Percentiles rank a stretch among this genome's conserved stretches.
phyloP scores from a whole-genome alignment of 768 basidiomycete genomes.

The Leccinum pellstonianum region DNA sequence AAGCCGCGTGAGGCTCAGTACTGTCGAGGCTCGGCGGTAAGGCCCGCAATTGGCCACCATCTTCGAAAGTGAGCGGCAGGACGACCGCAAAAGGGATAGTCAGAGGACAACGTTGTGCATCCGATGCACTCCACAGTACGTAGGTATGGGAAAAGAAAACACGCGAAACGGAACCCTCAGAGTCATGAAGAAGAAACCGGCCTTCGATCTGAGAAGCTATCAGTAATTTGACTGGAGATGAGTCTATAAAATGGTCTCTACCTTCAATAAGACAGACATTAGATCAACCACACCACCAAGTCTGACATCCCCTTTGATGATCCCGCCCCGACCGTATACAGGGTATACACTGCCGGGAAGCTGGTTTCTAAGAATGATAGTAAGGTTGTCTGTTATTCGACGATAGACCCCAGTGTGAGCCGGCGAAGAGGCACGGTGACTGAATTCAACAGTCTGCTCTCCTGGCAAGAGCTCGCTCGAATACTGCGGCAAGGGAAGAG shows the following conservation, averaged over 20 bases:
- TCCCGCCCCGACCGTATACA: constrained; percentile 18
- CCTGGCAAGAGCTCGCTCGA: constrained; percentile 48
- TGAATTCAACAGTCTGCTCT: constrained; percentile 51
- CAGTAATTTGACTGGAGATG: neutral
- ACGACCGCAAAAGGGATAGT: constrained; percentile 42
- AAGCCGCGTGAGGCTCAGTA: constrained; percentile 31
- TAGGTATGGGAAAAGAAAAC: constrained; percentile 19
- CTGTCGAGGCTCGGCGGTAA: constrained; percentile 51
- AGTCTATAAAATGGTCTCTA: constrained; percentile 1
- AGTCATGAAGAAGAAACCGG: constrained; percentile 15
- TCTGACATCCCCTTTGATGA: constrained; percentile 26
- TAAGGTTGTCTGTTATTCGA: constrained; percentile 30
- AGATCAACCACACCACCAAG: constrained; percentile 13
- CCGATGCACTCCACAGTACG: constrained; percentile 20
- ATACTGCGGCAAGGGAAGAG: constrained; percentile 53
- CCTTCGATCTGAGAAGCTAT: constrained; percentile 26
- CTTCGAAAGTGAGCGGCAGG: constrained; percentile 48
- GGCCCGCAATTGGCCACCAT: constrained; percentile 31
- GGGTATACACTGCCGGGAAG: constrained; percentile 23
- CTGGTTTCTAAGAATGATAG: constrained; percentile 26
- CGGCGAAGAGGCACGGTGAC: constrained; percentile 24
- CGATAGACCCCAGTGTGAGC: constrained; percentile 22
- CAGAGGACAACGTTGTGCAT: constrained; percentile 29
- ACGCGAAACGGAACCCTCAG: constrained; percentile 12
- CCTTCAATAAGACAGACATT: constrained; percentile 25